A percentile compares a stretch with the other conserved stretches of the same genome.
phyloP scores from a whole-genome alignment of 192 early-diverging fungal species.

The Coemansia sp. region DNA sequence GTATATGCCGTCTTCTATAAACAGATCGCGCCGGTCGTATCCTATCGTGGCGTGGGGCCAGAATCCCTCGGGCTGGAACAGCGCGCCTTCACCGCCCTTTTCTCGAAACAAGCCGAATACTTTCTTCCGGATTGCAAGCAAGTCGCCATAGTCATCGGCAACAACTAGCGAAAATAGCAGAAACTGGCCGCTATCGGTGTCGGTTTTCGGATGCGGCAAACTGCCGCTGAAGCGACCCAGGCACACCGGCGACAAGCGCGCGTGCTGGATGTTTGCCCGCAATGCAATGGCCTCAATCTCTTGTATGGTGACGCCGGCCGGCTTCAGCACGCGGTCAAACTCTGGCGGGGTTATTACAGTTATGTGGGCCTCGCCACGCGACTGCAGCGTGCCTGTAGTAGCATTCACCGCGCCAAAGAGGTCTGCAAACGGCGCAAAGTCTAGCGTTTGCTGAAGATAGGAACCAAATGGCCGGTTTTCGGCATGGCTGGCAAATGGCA shows the following conservation, averaged over 20 bases:
- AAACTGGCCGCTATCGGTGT: constrained; percentile 13
- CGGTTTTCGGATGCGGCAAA: constrained; percentile 22
- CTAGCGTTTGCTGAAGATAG: constrained; percentile 60
- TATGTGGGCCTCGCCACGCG: constrained; percentile 66
- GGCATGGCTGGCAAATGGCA: constrained; percentile 52
- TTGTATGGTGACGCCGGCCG: constrained; percentile 58
- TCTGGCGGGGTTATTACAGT: constrained; percentile 70
- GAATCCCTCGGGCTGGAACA: constrained; percentile 62
- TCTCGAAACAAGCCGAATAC: constrained; percentile 56
- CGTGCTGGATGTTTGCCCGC: constrained; percentile 53
- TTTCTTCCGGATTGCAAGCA: constrained; percentile 52
- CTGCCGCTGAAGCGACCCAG: constrained; percentile 54
- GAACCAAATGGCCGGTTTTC: constrained; percentile 25
- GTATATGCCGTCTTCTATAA: constrained; percentile 63
- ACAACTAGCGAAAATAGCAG: constrained; percentile 49
- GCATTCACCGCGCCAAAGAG: constrained; percentile 54
- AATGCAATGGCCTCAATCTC: constrained; percentile 60
- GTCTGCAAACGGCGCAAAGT: constrained; percentile 53
- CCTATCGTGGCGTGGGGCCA: constrained; percentile 71
- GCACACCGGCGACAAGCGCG: constrained; percentile 56
- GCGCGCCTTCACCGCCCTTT: constrained; percentile 64
- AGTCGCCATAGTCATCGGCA: constrained; percentile 41
- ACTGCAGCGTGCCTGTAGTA: constrained; percentile 33
- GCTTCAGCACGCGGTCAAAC: constrained; percentile 52
- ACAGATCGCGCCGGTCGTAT: constrained; percentile 60